Conservation (phyloP, 1,139 yeast species). For the Lodderomyces elongisporus region DNA sequence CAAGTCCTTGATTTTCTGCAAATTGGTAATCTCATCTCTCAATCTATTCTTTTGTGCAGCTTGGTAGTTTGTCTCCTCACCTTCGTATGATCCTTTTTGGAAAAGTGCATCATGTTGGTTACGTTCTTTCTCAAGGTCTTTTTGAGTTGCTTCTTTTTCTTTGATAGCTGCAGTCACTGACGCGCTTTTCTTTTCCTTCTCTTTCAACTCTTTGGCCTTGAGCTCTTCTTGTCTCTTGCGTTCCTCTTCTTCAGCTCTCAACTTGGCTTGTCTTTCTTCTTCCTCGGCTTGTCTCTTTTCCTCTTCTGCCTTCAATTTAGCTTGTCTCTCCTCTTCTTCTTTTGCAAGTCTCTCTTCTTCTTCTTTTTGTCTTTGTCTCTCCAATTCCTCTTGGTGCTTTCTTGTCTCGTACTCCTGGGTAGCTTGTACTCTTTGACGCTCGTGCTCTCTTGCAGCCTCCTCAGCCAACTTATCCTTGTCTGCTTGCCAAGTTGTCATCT, state of each 20-base stretch:
- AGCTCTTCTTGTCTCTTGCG: slow-evolving; percentile 15
- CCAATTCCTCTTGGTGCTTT: slow-evolving; percentile 44
- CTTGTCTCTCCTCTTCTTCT: slow-evolving; percentile 27
- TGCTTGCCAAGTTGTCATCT: slow-evolving; percentile 38
- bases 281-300: slow-evolving; percentile 30
- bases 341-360: slow-evolving; percentile 28
- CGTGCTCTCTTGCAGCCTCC: slow-evolving; percentile 37
- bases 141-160: slow-evolving; percentile 26
- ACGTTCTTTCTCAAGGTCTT: slow-evolving; percentile 23
- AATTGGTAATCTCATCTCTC: slow-evolving; percentile 35
- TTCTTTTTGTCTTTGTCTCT: slow-evolving; percentile 31
- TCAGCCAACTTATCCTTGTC: slow-evolving; percentile 41
- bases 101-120: slow-evolving; percentile 4
- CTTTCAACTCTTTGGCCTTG: slow-evolving; percentile 17
- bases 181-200: slow-evolving; percentile 16
- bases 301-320: slow-evolving; percentile 28
- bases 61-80: slow-evolving; percentile 32
- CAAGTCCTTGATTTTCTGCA: slow-evolving; percentile 34
- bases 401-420: slow-evolving; percentile 45
- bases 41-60: slow-evolving; percentile 33
- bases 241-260: slow-evolving; percentile 18
- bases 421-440: slow-evolving; percentile 44
- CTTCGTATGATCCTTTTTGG: slow-evolving; percentile 12
- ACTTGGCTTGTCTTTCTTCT: slow-evolving; percentile 30
- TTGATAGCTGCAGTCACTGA: slow-evolving; percentile 22